Base-by-base conservation (phyloP, 2,329 filamentous ascomycete genomes). In the Drechslerella stenobrocha region DNA sequence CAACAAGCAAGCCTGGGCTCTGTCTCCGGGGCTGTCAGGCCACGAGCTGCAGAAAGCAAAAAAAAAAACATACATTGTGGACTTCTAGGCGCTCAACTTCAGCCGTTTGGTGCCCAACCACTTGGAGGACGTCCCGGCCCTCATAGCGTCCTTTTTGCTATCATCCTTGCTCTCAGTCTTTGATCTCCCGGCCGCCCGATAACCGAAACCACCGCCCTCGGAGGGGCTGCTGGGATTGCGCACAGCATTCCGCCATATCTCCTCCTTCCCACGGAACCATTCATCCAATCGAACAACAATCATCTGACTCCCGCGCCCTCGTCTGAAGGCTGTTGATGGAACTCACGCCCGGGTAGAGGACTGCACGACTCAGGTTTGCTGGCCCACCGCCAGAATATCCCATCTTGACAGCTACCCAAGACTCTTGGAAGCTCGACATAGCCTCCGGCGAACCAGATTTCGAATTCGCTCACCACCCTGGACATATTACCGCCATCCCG, bases 141-240 rank as follows among this genome's bases (percentile, higher is more conserved):
- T 23, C 47, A 30, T 52, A 52, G 60, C 46, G 44, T 9, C 46
- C 42, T 53, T 40, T 58, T 30, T 42, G 53, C 37, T 30, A n/a
- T 34, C 34, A 56, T 24, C 45, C 44, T 50, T 55, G 59, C 44
- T 45, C 11, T 51, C 55, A 48, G 47, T 58, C 32, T 28, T 42
- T 53, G 53, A 66, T 58, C 61, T 59, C 52, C 53, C 37, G 37
- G 37, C 37, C 7, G 37, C 37, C 37, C 52, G 53, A 66, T 58
- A 66, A 50, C 55, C 53, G 52, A 55, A 42, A 46, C 47, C 58
- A 26, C 34, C 11, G 5, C 11, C 18, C 24, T 24, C 44, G 20
- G 23, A 42, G 47, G 37, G 26, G 53, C 30, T 28, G 28, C 40
- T 61, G 37, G 42, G 32, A 52, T 32, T 30, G 37, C 46, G 40